Evolutionary conservation across 2,329 filamentous ascomycete genomes (phyloP), one percentile per base, ranked within the genome.

Genomic region (Fusarium sambucinum): DNA sequence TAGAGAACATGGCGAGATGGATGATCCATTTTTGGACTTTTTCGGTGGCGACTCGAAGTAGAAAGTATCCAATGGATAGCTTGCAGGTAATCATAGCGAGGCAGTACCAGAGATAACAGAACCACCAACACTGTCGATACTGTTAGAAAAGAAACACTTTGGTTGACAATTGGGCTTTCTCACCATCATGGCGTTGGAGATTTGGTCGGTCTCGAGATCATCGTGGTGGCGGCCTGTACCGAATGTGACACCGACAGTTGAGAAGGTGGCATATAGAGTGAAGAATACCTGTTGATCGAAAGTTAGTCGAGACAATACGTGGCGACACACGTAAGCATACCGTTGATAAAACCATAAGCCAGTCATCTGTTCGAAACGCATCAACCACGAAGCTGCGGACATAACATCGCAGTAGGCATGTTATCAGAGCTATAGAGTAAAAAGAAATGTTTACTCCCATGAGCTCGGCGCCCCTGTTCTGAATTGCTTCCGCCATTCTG

Each of bases 341-440:
- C 55, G 72, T 68, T 9, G 78, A 77, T 25, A 67, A 21, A 2
- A 73, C 50, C 79, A 81, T 81, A 12, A 79, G 58, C 75, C 75
- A 79, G 69, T 80, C 79, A 40, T 80, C 79, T 4, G 62, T 45
- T 0, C 78, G 77, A 48, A 80, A 80, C 3, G 74, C 74, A 46
- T 74, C 76, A 32, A 80, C 74, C 44, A 80, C 69, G 29, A 68
- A 63, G 6, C 65, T 55, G 8, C 79, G 76, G 16, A 79, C 77
- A 64, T 76, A 80, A 21, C 70, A 73, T 63, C 79, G 70, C 42
- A 80, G 42, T 1, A 63, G 8, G 14, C 75, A 75, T 21, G 75
- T 70, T 14, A 74, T 60, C 12, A 74, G 10, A 2, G 77, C 73
- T 44, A 73, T 19, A 1, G 59, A 35, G 35, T 75, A 52, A 25